phyloP scores from a whole-genome alignment of 129 eudicot species.

The Centrapalus pauciflorus region DNA sequence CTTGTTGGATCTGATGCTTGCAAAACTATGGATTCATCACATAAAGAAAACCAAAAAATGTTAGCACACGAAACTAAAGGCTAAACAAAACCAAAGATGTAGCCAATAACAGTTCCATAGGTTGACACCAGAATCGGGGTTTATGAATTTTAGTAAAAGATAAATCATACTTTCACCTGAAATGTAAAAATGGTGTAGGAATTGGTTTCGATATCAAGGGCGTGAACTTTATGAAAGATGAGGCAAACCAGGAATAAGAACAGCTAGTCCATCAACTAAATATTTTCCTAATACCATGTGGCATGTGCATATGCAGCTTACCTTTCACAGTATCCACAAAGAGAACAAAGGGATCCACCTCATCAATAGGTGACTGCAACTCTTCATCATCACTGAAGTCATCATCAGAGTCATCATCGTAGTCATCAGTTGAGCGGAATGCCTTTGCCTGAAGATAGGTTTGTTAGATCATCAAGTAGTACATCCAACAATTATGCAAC shows the following conservation, averaged over 20 bases:
- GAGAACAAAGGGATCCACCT: conserved; percentile 83
- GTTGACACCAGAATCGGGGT: neutral
- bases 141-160: no score
- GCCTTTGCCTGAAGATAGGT: conserved; percentile 60
- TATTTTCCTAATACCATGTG: no score
- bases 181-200: no score
- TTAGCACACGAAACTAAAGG: neutral
- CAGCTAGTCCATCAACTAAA: no score
- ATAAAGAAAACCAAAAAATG: neutral
- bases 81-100: neutral
- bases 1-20: conserved; percentile 75
- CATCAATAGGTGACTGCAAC: conserved; percentile 91
- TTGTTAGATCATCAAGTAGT: neutral
- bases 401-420: conserved; percentile 75
- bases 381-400: conserved; percentile 89
- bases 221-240: no score
- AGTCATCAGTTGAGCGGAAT: conserved; percentile 58
- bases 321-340: conserved; percentile 85
- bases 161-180: no score
- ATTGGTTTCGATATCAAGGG: no score
- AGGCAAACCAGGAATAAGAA: no score
- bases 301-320: conserved; percentile 12
- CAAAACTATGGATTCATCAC: conserved; percentile 36
- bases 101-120: neutral
- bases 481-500: neutral